phyloP scores from a whole-genome alignment of 2,329 filamentous ascomycete species.

The Colletotrichum sp. region DNA sequence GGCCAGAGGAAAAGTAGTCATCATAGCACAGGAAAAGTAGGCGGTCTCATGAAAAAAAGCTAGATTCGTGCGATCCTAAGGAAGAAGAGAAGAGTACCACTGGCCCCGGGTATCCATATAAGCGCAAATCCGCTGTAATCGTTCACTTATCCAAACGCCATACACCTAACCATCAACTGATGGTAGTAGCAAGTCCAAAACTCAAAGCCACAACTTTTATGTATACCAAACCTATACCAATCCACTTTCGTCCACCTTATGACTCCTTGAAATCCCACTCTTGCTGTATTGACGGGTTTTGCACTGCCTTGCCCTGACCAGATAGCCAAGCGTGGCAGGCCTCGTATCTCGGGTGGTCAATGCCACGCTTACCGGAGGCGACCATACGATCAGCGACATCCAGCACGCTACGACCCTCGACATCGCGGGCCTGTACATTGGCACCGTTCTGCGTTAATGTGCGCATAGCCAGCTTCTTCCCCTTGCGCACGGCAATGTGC shows the following conservation, averaged over 20 bases:
- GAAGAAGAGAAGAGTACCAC: neutral
- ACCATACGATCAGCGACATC: constrained; percentile 50
- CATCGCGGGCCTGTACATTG: constrained; percentile 52
- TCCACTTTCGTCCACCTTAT: neutral
- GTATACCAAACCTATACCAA: neutral
- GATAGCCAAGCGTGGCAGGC: constrained; percentile 52
- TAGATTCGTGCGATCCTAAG: neutral
- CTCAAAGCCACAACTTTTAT: neutral
- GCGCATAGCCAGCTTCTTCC: constrained; percentile 56
- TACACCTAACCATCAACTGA: neutral
- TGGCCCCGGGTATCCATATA: neutral
- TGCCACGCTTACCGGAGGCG: constrained; percentile 31
- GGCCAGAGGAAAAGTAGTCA: too few relatives aligned
- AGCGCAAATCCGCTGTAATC: neutral
- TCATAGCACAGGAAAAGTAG: too few relatives aligned
- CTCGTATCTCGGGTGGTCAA: constrained; percentile 47
- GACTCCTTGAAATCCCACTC: constrained; percentile 39
- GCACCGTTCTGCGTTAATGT: constrained; percentile 52
- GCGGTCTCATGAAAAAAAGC: neutral
- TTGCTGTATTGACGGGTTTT: constrained; percentile 42
- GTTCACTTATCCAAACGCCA: neutral
- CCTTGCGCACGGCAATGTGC: constrained; percentile 57
- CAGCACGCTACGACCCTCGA: constrained; percentile 47
- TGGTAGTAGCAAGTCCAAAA: neutral
- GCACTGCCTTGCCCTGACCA: constrained; percentile 38